phyloP scores from a whole-genome alignment of 805 yeast species.

The Metschnikowia amazonensis region DNA sequence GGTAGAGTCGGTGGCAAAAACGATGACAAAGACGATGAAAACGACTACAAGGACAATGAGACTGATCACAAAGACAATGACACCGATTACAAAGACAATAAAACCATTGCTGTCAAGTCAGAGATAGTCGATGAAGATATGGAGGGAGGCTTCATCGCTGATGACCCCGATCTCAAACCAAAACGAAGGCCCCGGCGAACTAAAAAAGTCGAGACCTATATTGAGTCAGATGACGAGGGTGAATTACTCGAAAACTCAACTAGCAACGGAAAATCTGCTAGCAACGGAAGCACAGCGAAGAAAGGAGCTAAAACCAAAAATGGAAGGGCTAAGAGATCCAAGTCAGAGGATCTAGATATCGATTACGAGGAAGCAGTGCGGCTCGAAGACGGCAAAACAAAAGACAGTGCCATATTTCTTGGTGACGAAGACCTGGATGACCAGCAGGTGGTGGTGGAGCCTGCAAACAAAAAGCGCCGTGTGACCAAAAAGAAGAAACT shows the following conservation, averaged over 20 bases:
- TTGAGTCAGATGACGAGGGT: constrained; percentile 21
- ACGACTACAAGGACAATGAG: too few species aligned
- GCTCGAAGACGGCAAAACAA: constrained; percentile 1
- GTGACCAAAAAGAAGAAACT: constrained; percentile 30
- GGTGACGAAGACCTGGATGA: constrained; percentile 25
- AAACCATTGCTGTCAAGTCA: background rate
- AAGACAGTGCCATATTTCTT: constrained; percentile 23
- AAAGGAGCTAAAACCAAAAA: background rate
- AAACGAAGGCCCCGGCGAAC: constrained; percentile 11
- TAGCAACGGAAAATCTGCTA: background rate
- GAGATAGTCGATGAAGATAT: constrained; percentile 5
- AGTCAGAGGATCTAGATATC: constrained; percentile 1
- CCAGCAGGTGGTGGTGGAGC: constrained; percentile 9
- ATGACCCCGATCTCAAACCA: constrained; percentile 16
- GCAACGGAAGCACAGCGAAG: background rate
- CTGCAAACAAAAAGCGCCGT: constrained; percentile 22
- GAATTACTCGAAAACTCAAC: too few species aligned
- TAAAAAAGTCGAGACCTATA: constrained; percentile 17
- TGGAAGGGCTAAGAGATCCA: background rate
- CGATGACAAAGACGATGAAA: background rate
- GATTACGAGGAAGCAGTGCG: constrained; percentile 7
- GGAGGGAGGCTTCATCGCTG: constrained; percentile 18
- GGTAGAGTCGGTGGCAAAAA: background rate
- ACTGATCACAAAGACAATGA: too few species aligned
- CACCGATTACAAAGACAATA: too few species aligned